Evolutionary conservation across 2,329 filamentous ascomycete genomes (phyloP).

Genomic region (Nectriaceae sp.): DNA sequence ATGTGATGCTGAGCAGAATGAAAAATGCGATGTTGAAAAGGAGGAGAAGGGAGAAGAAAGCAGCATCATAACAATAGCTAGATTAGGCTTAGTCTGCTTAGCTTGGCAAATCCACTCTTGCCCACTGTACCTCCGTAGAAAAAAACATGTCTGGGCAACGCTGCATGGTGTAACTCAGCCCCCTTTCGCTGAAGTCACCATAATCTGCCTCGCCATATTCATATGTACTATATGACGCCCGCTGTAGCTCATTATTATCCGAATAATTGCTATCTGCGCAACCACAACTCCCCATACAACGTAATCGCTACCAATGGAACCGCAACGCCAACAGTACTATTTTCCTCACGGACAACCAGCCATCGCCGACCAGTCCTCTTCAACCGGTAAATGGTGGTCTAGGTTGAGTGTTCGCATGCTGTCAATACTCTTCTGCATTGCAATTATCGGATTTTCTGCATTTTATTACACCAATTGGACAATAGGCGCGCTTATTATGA

Average conservation of each 20-base stretch:
- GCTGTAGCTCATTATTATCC: not conserved
- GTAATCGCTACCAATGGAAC: not conserved
- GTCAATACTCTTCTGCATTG: constrained; percentile 5
- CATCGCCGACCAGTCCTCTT: not conserved
- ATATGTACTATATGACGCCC: not conserved
- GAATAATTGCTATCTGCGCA: not conserved
- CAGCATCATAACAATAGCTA: too few species aligned
- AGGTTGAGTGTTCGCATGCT: constrained; percentile 10
- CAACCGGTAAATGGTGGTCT: constrained; percentile 7
- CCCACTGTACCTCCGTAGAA: too few species aligned
- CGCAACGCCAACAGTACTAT: not conserved
- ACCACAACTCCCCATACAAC: not conserved
- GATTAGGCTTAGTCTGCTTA: too few species aligned
- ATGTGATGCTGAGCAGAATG: too few species aligned
- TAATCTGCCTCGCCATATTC: not conserved
- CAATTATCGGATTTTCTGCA: constrained; percentile 7
- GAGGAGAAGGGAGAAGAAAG: too few species aligned
- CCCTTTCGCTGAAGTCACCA: not conserved
- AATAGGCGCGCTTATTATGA: constrained; percentile 15
- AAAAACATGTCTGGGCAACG: not conserved
- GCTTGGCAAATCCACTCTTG: too few species aligned
- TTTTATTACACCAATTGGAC: constrained; percentile 13
- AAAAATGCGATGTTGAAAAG: too few species aligned
- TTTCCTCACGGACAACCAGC: not conserved
- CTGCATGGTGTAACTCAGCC: not conserved